Conservation (phyloP, 2,329 filamentous ascomycete genomes). For the Emericellopsis atlantica region DNA sequence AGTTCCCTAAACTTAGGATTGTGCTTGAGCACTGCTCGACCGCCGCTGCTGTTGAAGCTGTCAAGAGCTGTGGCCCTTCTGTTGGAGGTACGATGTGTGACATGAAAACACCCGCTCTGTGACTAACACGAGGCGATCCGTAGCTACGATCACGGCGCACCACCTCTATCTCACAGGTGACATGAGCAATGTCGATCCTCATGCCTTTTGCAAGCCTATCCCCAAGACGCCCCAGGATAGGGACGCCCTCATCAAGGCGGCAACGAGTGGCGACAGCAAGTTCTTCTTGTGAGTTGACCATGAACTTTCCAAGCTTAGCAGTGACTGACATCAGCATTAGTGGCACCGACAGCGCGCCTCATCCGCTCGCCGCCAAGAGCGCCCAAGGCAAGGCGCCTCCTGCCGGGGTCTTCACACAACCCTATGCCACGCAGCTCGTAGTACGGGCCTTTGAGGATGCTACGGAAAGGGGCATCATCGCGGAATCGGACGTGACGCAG, state of each 20-base stretch:
- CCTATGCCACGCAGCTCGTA: constrained; percentile 53
- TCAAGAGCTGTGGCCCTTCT: constrained; percentile 61
- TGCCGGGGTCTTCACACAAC: constrained; percentile 72
- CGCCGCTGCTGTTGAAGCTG: constrained; percentile 65
- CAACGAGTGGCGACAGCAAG: constrained; percentile 44
- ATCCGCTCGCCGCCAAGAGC: constrained; percentile 47
- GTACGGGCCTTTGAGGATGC: constrained; percentile 49
- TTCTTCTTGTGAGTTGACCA: constrained; percentile 55
- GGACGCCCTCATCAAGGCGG: constrained; percentile 56
- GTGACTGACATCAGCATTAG: constrained; percentile 8
- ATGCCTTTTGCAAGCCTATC: constrained; percentile 64
- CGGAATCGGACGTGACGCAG: constrained; percentile 37
- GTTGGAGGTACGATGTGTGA: constrained; percentile 41
- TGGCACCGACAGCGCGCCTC: constrained; percentile 52
- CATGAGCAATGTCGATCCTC: constrained; percentile 45
- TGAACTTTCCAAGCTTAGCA: not conserved
- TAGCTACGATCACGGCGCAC: constrained; percentile 72
- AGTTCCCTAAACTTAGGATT: constrained; percentile 61
- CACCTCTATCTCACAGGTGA: constrained; percentile 73
- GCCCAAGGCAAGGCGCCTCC: constrained; percentile 32
- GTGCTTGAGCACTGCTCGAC: constrained; percentile 83
- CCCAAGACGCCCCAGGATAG: constrained; percentile 63
- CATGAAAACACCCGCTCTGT: not conserved
- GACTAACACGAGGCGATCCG: not conserved
- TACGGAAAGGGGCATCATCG: constrained; percentile 37